A percentile compares a stretch with the other conserved stretches of the same genome.
phyloP scores from a whole-genome alignment of 1,284 basidiomycete genomes.

The Hemileia vastatrix region DNA sequence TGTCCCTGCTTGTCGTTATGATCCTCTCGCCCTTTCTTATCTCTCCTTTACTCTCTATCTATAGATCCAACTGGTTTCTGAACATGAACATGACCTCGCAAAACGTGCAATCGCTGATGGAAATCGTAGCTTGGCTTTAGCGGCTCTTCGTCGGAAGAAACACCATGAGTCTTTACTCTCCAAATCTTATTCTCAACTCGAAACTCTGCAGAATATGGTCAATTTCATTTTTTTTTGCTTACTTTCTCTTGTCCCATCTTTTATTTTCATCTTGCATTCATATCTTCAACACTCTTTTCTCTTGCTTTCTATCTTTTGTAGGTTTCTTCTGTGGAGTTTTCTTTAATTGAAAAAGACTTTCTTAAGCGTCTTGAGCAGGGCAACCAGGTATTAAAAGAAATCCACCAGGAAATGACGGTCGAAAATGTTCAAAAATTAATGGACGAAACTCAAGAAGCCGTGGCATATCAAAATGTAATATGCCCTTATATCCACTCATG shows the following conservation, averaged over 20 bases:
- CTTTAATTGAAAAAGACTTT: slow-evolving; percentile 82
- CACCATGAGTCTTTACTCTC: slow-evolving; percentile 78
- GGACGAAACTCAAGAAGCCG: slow-evolving; percentile 81
- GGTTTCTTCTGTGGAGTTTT: slow-evolving; percentile 93
- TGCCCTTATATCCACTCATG: not conserved
- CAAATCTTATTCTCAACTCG: slow-evolving; percentile 82
- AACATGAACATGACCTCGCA: slow-evolving; percentile 80
- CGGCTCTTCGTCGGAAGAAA: slow-evolving; percentile 76
- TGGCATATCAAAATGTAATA: slow-evolving; percentile 79
- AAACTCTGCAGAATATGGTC: slow-evolving; percentile 81
- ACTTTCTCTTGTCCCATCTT: not conserved
- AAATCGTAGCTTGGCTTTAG: slow-evolving; percentile 72
- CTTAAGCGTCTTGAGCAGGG: slow-evolving; percentile 86
- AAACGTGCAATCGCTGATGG: slow-evolving; percentile 67
- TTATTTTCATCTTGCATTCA: not conserved
- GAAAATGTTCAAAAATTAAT: slow-evolving; percentile 87
- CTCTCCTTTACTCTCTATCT: not conserved
- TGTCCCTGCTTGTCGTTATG: too few species aligned
- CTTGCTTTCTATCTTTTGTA: too few species aligned
- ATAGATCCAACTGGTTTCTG: too few species aligned
- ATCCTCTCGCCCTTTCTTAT: not conserved
- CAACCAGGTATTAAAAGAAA: slow-evolving; percentile 79
- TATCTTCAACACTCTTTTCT: too few species aligned
- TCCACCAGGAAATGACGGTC: slow-evolving; percentile 83
- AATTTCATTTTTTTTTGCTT: not conserved